Evolutionary conservation across 192 early-diverging fungal genomes (phyloP), one percentile per base, ranked within the genome.

Genomic region (Lobosporangium transversale): DNA sequence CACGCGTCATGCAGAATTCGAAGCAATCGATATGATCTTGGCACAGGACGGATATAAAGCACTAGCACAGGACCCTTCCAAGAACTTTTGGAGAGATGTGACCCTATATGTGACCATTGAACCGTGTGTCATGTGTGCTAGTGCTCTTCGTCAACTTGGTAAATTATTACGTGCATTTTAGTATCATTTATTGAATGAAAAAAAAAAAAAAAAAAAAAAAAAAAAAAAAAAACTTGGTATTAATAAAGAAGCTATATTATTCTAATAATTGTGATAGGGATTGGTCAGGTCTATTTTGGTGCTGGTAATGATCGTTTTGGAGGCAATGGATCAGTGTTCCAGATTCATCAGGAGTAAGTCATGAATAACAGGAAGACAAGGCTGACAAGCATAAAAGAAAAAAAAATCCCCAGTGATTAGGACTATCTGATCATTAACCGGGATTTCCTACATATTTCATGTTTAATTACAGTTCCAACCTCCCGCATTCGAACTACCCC

Each of bases 101-200:
- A 89, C 88, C 40, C 80, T 99, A 24, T 99, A 97, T 78, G 98
- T 99, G 17, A 97, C 98, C 0, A 95, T 99, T 0, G 98, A 98
- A 76, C 97, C 98, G 1, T 99, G 98, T 73, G 84, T 99, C 5
- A 99, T 98, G 98, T 99, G 97, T 57, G 95, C 95, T 0, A 90
- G 94, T 42, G 98, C 97, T 7, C 71, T 98, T 54, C 74, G 96
- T 14, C 92, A 93, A 60, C 62, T 97, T 24, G 79, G 88, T 88
- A 81, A 37, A 18, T 6, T 6, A n/a, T n/a, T n/a, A n/a, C n/a
- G n/a, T n/a, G n/a, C n/a, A n/a, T n/a, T n/a, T n/a, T n/a, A n/a
- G n/a, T n/a, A n/a, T n/a, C n/a, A n/a, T n/a, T n/a, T n/a, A n/a
- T n/a, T n/a, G n/a, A n/a, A n/a, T n/a, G n/a, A n/a, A n/a, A n/a